These are phyloP conservation scores for Plasmodium coatneyi DNA, from an alignment of 169 alveolate species.

Conservation along the genomic window DNA sequence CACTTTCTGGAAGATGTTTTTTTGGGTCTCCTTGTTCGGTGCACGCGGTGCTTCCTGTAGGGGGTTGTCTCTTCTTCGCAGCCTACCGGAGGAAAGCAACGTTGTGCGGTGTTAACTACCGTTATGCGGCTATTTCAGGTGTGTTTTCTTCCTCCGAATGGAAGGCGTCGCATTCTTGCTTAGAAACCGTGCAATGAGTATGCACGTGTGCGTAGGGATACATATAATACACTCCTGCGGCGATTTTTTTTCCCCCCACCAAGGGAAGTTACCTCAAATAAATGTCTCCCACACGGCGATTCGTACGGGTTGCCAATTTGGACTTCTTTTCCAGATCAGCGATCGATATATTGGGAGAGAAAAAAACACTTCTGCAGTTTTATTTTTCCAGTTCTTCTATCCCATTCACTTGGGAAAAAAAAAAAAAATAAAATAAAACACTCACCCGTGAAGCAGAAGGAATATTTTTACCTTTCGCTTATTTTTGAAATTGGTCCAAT, in stretches of 20 bases:
- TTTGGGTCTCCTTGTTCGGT: neutral
- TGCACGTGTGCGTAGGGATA: neutral
- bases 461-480: neutral
- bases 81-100: neutral
- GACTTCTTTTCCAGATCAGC: neutral
- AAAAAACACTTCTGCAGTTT: neutral
- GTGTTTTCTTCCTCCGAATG: neutral
- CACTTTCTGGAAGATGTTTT: neutral
- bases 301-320: neutral
- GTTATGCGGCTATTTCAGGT: neutral
- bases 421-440: neutral
- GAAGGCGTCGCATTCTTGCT: conserved; percentile 46
- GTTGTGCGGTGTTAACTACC: neutral
- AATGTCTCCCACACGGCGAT: neutral
- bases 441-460: neutral
- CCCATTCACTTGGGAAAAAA: neutral
- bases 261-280: neutral
- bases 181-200: neutral
- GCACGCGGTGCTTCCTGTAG: neutral
- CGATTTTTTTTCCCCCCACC: neutral
- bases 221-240: neutral
- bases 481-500: neutral
- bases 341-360: neutral
- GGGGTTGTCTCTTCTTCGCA: neutral
- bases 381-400: neutral